Evolutionary conservation across 805 yeast genomes (phyloP), one percentile per base, ranked within the genome.

Genomic region (Brettanomyces nanus): DNA sequence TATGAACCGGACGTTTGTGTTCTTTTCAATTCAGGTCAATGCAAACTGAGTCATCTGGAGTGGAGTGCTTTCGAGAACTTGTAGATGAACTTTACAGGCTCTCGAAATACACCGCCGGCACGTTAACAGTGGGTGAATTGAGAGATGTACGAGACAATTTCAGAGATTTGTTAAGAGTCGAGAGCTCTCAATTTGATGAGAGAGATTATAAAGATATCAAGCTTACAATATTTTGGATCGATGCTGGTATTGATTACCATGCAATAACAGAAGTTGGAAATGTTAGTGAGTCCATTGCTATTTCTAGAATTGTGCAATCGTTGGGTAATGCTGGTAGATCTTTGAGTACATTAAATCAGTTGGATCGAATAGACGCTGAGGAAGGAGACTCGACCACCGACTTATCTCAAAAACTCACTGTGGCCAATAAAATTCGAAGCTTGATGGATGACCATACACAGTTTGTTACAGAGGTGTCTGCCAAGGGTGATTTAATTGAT

Each of bases 81-180:
- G 14, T 34, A 14, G 31, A 27, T 13, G 17, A 19, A 13, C 25
- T 34, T 14, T 26, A 28, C 22, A 17, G 11, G n/a, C 17, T 34
- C 20, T 33, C 36, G 7, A 19, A 13, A 10, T 17, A 13, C 15
- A 31, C 26, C 11, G 21, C 34, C 9, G 23, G 19, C 26, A 31
- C 34, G 2, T 21, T 31, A 7, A 31, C 34, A 5, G 6, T 31
- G 23, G 34, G 25, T 11, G 30, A 33, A 11, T 19, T 33, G 13
- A 30, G 25, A n/a, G 19, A 26, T 13, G 36, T 33, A 2, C 22
- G 19, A 25, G 14, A 18, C 15, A 11, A 14, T 27, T 53, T 57
- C 57, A 56, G 49, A 33, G 34, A 48, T 7, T 35, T 53, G 7
- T 35, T 53, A n/a, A 54, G 57, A 2, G 49, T 52, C 7, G 48